A percentile compares a stretch with the other conserved stretches of the same genome.
phyloP scores from a whole-genome alignment of 2,329 filamentous ascomycete species.

The Ophiosphaerella narmari region DNA sequence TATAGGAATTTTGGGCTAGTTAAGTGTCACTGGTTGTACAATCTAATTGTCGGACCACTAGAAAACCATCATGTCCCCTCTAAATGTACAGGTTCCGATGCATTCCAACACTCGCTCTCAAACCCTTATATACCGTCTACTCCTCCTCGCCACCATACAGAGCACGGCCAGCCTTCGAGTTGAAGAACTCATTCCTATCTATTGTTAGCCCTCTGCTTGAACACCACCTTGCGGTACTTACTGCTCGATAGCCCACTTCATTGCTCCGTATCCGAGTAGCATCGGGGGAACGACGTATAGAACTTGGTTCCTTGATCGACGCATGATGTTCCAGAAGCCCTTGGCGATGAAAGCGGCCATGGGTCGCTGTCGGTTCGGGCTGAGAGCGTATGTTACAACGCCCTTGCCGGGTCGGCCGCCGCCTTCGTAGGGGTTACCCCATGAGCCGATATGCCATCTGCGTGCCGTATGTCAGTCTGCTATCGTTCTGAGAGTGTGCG shows the following conservation, averaged over 20 bases:
- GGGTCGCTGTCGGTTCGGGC: conserved; percentile 86
- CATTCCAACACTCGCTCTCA: conserved; percentile 3
- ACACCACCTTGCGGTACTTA: conserved; percentile 55
- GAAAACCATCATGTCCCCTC: conserved; percentile 1
- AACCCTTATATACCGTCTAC: conserved; percentile 1
- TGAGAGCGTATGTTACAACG: conserved; percentile 72
- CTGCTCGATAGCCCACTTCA: conserved; percentile 92
- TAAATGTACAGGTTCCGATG: conserved; percentile 16
- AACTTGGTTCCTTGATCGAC: conserved; percentile 82
- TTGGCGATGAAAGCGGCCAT: conserved; percentile 77
- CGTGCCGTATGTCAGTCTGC: conserved; percentile 17
- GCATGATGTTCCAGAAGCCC: conserved; percentile 94
- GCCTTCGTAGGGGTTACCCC: conserved; percentile 47
- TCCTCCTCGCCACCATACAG: conserved; percentile 54
- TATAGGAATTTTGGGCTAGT: not conserved
- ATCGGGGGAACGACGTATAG: conserved; percentile 86
- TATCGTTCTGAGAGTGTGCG: not conserved
- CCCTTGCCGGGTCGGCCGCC: conserved; percentile 60
- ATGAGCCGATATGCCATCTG: conserved; percentile 45
- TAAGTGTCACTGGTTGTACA: conserved; percentile 1
- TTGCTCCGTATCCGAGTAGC: conserved; percentile 75
- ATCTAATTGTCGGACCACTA: conserved; percentile 1
- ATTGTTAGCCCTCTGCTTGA: conserved; percentile 8
- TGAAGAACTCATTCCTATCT: conserved; percentile 75
- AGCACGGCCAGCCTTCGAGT: conserved; percentile 74